phyloP scores from a whole-genome alignment of 1,284 basidiomycete genomes.

The Leccinum griseonigrum region DNA sequence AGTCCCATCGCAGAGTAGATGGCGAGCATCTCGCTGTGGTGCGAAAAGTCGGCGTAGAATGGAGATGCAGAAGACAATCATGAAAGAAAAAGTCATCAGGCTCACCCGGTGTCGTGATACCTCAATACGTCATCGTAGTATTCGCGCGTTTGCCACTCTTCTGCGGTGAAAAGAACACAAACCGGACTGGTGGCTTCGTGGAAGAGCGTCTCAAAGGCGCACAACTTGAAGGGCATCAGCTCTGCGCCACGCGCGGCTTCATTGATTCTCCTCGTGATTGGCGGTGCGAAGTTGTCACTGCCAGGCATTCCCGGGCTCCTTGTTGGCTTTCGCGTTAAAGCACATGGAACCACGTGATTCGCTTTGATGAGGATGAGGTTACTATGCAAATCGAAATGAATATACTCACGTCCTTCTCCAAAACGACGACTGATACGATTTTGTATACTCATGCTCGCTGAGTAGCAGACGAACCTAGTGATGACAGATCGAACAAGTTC shows the following conservation, averaged over 20 bases:
- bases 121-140: slow-evolving; percentile 75
- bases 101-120: slow-evolving; percentile 71
- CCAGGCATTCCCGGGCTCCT: slow-evolving; percentile 51
- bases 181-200: slow-evolving; percentile 58
- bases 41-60: slow-evolving; percentile 77
- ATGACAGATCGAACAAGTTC: neutral
- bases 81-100: neutral
- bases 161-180: slow-evolving; percentile 62
- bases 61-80: neutral
- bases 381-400: too few species aligned
- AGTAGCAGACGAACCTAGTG: slow-evolving; percentile 51
- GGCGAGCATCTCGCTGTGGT: slow-evolving; percentile 80
- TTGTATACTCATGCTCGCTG: slow-evolving; percentile 39
- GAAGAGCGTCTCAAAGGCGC: slow-evolving; percentile 75
- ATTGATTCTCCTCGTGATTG: slow-evolving; percentile 64
- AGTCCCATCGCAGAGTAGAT: slow-evolving; percentile 74
- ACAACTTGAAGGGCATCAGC: slow-evolving; percentile 60
- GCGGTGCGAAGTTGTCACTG: slow-evolving; percentile 49
- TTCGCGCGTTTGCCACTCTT: slow-evolving; percentile 63
- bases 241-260: slow-evolving; percentile 57
- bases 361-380: slow-evolving; percentile 27
- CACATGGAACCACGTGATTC: slow-evolving; percentile 75
- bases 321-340: slow-evolving; percentile 51
- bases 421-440: slow-evolving; percentile 49
- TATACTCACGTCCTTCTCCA: slow-evolving; percentile 53